Evolutionary conservation across 2,329 filamentous ascomycete genomes (phyloP).

Genomic region (Stagonosporopsis tanaceti): DNA sequence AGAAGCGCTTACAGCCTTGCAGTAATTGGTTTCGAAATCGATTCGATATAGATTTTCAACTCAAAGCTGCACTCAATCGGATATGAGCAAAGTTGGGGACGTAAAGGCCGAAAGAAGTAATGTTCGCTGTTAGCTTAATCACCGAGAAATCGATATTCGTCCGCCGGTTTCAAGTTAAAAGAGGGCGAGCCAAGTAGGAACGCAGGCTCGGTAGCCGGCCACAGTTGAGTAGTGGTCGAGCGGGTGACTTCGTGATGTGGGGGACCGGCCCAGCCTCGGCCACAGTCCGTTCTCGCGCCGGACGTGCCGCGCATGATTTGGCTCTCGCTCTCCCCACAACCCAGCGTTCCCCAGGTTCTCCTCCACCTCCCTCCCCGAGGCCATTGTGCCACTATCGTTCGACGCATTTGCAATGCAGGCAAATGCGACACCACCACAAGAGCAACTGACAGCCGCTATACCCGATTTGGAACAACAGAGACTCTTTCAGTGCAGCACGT

Average conservation of each 20-base stretch:
- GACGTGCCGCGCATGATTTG: constrained; percentile 13
- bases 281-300: constrained; percentile 1
- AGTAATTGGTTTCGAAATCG: no score
- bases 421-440: constrained; percentile 16
- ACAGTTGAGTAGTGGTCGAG: not conserved
- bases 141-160: not conserved
- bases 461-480: constrained; percentile 32
- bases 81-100: not conserved
- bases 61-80: not conserved
- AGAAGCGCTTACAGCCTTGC: no score
- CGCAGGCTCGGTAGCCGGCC: constrained; percentile 3
- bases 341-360: constrained; percentile 28
- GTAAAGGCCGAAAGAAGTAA: not conserved
- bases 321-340: constrained; percentile 21
- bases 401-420: constrained; percentile 29
- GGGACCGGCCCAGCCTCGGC: not conserved
- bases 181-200: not conserved
- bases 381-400: constrained; percentile 20
- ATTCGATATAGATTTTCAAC: not conserved
- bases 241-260: constrained; percentile 22
- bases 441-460: constrained; percentile 15
- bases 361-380: constrained; percentile 37
- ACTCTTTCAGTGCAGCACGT: constrained; percentile 61
- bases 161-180: not conserved
- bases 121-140: not conserved